phyloP scores from a whole-genome alignment of 2,329 filamentous ascomycete genomes.

The Ilyonectria destructans region DNA sequence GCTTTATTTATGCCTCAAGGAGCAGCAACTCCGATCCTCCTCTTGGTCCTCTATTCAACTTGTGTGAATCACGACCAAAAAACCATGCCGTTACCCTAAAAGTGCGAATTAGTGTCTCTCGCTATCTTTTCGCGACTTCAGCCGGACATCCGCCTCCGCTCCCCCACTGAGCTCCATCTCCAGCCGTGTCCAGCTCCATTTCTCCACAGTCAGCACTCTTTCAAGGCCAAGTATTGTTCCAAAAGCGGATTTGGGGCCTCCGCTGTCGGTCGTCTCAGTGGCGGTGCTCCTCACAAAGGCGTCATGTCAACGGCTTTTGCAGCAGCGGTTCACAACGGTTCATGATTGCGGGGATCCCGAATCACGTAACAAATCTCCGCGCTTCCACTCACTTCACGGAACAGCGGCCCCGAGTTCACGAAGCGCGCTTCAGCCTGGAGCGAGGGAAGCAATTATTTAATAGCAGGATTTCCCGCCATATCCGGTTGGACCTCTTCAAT shows the following conservation, averaged over 20 bases:
- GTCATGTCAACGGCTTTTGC: constrained; percentile 3
- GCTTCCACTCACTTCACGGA: constrained; percentile 9
- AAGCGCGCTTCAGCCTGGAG: not conserved
- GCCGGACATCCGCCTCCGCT: constrained; percentile 43
- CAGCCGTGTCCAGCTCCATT: constrained; percentile 1
- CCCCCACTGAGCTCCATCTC: constrained; percentile 17
- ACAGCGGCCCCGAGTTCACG: constrained; percentile 2
- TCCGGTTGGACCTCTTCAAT: not conserved
- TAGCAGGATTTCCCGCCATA: not conserved
- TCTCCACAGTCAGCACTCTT: constrained; percentile 21
- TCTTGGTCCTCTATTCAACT: not conserved
- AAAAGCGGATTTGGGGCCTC: constrained; percentile 11
- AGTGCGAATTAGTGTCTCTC: not conserved
- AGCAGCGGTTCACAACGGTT: not conserved
- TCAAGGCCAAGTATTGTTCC: constrained; percentile 2
- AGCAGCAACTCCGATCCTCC: not conserved
- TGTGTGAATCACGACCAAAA: not conserved
- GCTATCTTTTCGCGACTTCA: constrained; percentile 8
- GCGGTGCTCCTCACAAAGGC: constrained; percentile 20
- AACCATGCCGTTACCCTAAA: not conserved
- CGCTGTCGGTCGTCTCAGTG: constrained; percentile 3
- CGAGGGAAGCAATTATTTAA: not conserved
- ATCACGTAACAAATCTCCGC: constrained; percentile 17
- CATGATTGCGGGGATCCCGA: constrained; percentile 8
- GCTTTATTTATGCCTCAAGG: not conserved